These are phyloP conservation scores for Cytospora mali DNA, from an alignment of 2,329 filamentous ascomycete species.

Conservation along the genomic window DNA sequence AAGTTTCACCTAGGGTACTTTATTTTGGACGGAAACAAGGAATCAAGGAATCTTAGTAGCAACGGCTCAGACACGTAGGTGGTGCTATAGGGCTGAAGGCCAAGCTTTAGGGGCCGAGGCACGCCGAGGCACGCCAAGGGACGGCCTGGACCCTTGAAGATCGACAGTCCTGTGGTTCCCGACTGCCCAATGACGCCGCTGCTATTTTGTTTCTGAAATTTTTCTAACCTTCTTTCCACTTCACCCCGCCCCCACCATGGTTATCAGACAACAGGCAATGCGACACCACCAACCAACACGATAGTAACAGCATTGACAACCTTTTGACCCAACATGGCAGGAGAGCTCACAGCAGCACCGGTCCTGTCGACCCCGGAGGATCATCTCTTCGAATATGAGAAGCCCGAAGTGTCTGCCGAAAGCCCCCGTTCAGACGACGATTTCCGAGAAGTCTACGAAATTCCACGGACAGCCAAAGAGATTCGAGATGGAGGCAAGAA, in stretches of 20 bases:
- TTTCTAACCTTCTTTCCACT: conserved; percentile 5
- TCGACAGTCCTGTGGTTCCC: conserved; percentile 10
- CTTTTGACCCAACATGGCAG: conserved; percentile 44
- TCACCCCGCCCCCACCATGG: conserved; percentile 23
- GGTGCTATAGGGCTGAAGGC: conserved; percentile 18
- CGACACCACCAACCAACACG: conserved; percentile 1
- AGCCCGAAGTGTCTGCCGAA: conserved; percentile 37
- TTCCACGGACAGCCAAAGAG: conserved; percentile 75
- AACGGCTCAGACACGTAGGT: not conserved
- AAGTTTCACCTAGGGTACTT: too few species aligned
- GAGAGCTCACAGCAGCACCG: conserved; percentile 55
- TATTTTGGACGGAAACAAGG: too few species aligned
- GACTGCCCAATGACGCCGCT: conserved; percentile 15
- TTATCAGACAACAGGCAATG: not conserved
- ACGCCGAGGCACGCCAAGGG: too few species aligned
- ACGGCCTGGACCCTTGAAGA: conserved; percentile 21
- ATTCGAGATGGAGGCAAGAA: conserved; percentile 72
- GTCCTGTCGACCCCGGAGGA: conserved; percentile 67
- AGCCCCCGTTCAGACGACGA: conserved; percentile 63
- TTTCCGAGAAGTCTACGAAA: conserved; percentile 79
- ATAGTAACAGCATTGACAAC: not conserved
- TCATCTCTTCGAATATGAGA: conserved; percentile 57
- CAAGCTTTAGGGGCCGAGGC: conserved; percentile 20
- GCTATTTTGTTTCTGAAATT: conserved; percentile 14
- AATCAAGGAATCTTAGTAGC: too few species aligned